Evolutionary conservation across 2,329 filamentous ascomycete genomes (phyloP).

Genomic region (Aurifilum marmelostoma): DNA sequence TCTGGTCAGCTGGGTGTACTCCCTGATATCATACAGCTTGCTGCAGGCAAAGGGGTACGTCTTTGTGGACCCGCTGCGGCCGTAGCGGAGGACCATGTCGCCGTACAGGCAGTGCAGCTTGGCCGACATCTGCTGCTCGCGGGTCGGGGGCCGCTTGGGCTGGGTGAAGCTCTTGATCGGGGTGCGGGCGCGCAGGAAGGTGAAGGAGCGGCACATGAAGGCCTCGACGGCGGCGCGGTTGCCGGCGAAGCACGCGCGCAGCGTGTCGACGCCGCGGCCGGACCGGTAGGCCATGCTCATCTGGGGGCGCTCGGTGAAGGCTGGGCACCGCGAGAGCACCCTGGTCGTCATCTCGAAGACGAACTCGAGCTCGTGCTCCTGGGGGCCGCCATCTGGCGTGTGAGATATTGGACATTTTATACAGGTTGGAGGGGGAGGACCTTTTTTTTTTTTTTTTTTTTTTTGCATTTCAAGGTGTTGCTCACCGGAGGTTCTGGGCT

Average conservation of each 20-base stretch:
- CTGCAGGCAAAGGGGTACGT: constrained; percentile 66
- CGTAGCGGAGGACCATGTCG: constrained; percentile 52
- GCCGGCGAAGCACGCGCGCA: constrained; percentile 49
- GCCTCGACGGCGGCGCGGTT: constrained; percentile 55
- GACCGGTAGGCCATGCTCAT: constrained; percentile 42
- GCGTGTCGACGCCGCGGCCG: constrained; percentile 53
- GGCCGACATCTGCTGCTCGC: constrained; percentile 65
- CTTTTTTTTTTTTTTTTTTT: too few species aligned
- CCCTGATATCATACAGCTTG: constrained; percentile 73
- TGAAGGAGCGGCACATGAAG: constrained; percentile 66
- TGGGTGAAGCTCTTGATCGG: constrained; percentile 19
- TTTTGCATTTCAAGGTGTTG: too few species aligned
- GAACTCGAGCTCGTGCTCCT: constrained; percentile 52
- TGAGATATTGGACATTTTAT: neutral
- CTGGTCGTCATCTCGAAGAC: constrained; percentile 50
- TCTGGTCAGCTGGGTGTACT: constrained; percentile 61
- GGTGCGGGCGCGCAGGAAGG: constrained; percentile 62
- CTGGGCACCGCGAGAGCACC: constrained; percentile 50
- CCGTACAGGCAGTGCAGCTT: constrained; percentile 73
- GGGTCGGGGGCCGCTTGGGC: constrained; percentile 37
- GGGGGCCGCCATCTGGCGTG: neutral
- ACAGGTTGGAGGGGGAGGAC: neutral
- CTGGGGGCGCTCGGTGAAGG: constrained; percentile 38
- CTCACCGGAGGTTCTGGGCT: constrained; percentile 45
- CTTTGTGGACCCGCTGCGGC: constrained; percentile 41